Evolutionary conservation across 2,329 filamentous ascomycete genomes (phyloP).

Genomic region (Microdochium bolleyi): DNA sequence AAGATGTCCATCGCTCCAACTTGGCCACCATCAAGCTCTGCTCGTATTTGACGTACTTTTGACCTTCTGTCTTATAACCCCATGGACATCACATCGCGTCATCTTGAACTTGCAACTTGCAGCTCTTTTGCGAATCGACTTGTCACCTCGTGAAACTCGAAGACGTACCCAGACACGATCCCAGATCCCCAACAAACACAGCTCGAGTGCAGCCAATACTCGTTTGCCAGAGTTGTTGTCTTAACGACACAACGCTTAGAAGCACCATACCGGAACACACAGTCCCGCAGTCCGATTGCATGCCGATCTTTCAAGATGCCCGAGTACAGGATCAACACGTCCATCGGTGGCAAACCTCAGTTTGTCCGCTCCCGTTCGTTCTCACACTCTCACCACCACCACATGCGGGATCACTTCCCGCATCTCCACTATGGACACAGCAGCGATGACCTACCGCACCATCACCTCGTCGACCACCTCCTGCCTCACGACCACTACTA

Average conservation of each 20-base stretch:
- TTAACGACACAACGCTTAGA: neutral
- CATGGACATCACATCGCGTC: too few relatives aligned
- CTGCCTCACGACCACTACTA: neutral
- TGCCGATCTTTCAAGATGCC: conserved; percentile 4
- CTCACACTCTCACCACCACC: conserved; percentile 1
- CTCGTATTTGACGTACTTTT: too few relatives aligned
- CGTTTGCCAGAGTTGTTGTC: too few relatives aligned
- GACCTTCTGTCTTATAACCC: too few relatives aligned
- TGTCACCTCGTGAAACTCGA: too few relatives aligned
- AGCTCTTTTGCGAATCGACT: too few relatives aligned
- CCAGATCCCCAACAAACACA: too few relatives aligned
- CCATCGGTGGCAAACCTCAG: conserved; percentile 5
- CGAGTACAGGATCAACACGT: conserved; percentile 9
- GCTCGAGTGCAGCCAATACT: too few relatives aligned
- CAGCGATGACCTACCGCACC: neutral
- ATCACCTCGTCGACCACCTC: neutral
- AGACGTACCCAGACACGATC: too few relatives aligned
- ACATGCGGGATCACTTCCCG: neutral
- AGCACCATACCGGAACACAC: neutral
- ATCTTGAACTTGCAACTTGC: too few relatives aligned
- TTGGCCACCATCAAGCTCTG: too few relatives aligned
- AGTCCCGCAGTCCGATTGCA: neutral
- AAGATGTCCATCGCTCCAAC: too few relatives aligned
- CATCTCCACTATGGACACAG: conserved; percentile 9
- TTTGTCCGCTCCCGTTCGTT: conserved; percentile 14